These are phyloP conservation scores for Ceratobasidium sp. DNA, from an alignment of 1,284 basidiomycete genomes.

Conservation along the genomic window DNA sequence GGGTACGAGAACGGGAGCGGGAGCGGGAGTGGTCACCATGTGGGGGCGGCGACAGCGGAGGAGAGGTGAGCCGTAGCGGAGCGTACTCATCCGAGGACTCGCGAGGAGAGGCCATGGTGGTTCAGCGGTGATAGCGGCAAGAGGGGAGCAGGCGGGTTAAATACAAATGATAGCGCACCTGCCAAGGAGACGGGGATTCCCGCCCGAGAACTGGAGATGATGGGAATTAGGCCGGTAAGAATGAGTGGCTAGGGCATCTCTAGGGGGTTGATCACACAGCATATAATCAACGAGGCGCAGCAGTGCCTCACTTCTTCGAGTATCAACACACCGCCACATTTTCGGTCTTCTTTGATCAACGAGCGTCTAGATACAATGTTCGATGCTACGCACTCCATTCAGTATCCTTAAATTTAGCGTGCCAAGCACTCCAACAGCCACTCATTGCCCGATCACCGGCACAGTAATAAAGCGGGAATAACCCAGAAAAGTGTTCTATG, in stretches of 20 bases:
- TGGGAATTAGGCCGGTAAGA: not conserved
- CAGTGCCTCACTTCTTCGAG: not conserved
- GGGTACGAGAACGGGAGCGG: slow-evolving; percentile 14
- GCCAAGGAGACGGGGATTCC: not conserved
- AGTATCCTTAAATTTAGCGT: too few relatives aligned
- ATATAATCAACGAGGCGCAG: slow-evolving; percentile 7
- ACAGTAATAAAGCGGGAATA: not conserved
- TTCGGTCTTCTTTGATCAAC: not conserved
- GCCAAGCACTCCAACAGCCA: too few relatives aligned
- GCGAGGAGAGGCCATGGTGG: slow-evolving; percentile 8
- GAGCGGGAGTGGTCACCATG: not conserved
- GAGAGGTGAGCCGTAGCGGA: not conserved
- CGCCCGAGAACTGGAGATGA: not conserved
- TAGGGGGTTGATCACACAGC: not conserved
- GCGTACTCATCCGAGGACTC: slow-evolving; percentile 8
- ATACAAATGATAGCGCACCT: not conserved
- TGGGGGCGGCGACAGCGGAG: not conserved
- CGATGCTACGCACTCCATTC: not conserved
- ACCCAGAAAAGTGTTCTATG: not conserved
- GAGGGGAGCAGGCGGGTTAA: not conserved
- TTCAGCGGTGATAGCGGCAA: not conserved
- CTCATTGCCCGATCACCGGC: slow-evolving; percentile 12
- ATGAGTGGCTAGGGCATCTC: not conserved
- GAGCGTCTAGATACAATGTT: slow-evolving; percentile 3
- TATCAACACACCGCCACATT: slow-evolving; percentile 1